These are phyloP conservation scores for Backusella morwellensis DNA, from an alignment of 192 early-diverging fungal genomes.

Conservation along the genomic window DNA sequence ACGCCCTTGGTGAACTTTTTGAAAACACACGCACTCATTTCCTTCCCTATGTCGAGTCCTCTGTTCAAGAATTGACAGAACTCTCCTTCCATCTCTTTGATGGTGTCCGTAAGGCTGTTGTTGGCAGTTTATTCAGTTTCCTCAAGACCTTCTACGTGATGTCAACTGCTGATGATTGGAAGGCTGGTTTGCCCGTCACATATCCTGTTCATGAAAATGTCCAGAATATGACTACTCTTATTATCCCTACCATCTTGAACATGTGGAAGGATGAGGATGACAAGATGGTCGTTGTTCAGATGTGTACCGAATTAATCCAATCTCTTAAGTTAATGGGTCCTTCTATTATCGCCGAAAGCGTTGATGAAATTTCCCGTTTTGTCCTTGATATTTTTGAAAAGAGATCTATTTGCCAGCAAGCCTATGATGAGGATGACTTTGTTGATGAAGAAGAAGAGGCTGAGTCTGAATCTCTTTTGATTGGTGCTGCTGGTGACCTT, in stretches of 20 bases:
- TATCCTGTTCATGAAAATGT: conserved; percentile 79
- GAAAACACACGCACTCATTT: conserved; percentile 69
- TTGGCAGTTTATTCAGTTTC: conserved; percentile 70
- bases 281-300: conserved; percentile 77
- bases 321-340: conserved; percentile 77
- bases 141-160: conserved; percentile 78
- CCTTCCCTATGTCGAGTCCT: conserved; percentile 80
- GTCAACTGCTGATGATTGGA: conserved; percentile 65
- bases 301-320: conserved; percentile 71
- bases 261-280: conserved; percentile 85
- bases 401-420: conserved; percentile 72
- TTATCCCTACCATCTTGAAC: conserved; percentile 66
- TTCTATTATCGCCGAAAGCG: conserved; percentile 52
- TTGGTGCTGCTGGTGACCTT: conserved; percentile 77
- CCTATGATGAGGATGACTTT: conserved; percentile 60
- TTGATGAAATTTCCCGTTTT: conserved; percentile 35
- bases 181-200: conserved; percentile 68
- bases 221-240: conserved; percentile 59
- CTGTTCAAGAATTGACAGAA: conserved; percentile 61
- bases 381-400: conserved; percentile 66
- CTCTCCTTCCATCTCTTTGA: conserved; percentile 79
- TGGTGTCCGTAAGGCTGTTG: conserved; percentile 77
- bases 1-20: conserved; percentile 87
- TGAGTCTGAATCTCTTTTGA: conserved; percentile 80
- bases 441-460: conserved; percentile 83